These are phyloP conservation scores for Russula emetica DNA, from an alignment of 768 basidiomycete genomes.

Conservation along the genomic window DNA sequence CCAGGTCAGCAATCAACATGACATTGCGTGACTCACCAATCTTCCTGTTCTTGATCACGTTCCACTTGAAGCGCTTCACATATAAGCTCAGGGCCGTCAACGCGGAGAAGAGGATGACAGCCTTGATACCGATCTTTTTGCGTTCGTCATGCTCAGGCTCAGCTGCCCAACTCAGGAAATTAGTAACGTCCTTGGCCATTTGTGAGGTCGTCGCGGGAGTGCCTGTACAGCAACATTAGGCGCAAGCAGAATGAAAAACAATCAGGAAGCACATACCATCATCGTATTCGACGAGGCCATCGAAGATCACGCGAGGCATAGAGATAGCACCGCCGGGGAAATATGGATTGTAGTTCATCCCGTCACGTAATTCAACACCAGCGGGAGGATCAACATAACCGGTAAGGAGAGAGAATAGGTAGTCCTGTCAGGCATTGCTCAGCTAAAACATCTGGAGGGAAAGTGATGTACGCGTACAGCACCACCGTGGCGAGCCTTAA, in stretches of 20 bases:
- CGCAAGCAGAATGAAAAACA: background rate
- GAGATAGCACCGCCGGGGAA: conserved; percentile 99
- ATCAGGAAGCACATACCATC: conserved; percentile 58
- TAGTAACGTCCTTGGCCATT: conserved; percentile 98
- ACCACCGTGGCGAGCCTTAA: conserved; percentile 97
- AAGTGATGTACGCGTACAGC: conserved; percentile 57
- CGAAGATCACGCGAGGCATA: conserved; percentile 96
- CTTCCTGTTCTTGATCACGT: conserved; percentile 88
- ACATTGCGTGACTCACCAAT: conserved; percentile 52
- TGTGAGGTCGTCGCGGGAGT: conserved; percentile 96
- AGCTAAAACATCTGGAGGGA: background rate
- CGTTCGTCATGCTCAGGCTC: conserved; percentile 98
- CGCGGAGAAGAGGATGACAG: conserved; percentile 86
- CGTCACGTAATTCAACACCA: conserved; percentile 90
- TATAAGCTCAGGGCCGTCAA: conserved; percentile 78
- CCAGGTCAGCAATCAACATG: background rate
- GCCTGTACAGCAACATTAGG: conserved; percentile 41
- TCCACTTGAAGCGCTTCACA: conserved; percentile 96
- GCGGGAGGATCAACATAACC: conserved; percentile 97
- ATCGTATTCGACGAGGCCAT: conserved; percentile 93
- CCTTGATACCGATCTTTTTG: conserved; percentile 96
- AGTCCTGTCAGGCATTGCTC: conserved; percentile 57
- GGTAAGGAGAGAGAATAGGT: conserved; percentile 93
- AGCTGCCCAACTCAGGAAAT: conserved; percentile 94
- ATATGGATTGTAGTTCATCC: conserved; percentile 98